Conservation (phyloP, 2,329 filamentous ascomycete genomes). For the Esteya vermicola region DNA sequence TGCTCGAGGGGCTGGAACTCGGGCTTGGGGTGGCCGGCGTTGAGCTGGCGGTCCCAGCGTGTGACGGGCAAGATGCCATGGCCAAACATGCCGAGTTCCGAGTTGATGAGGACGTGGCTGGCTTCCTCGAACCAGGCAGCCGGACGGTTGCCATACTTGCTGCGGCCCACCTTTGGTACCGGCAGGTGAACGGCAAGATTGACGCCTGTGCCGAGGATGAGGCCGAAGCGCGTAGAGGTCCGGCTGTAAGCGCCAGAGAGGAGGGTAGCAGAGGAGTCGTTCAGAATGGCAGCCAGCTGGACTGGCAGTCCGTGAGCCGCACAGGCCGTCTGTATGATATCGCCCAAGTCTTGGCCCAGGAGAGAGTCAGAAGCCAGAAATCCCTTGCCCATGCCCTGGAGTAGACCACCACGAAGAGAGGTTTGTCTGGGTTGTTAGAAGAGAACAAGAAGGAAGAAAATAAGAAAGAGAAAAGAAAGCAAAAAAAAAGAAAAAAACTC, state of each 20-base stretch:
- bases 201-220: conserved; percentile 53
- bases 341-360: conserved; percentile 43
- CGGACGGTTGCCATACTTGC: conserved; percentile 43
- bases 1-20: conserved; percentile 50
- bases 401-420: conserved; percentile 41
- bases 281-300: conserved; percentile 46
- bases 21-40: conserved; percentile 36
- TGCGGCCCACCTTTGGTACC: conserved; percentile 35
- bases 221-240: conserved; percentile 43
- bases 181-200: conserved; percentile 54
- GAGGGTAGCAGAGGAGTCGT: conserved; percentile 53
- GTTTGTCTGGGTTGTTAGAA: conserved; percentile 38
- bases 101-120: conserved; percentile 52
- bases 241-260: conserved; percentile 49
- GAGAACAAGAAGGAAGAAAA: background rate
- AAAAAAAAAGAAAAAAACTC: conserved; percentile 16
- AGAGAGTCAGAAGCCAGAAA: conserved; percentile 45
- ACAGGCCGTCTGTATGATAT: conserved; percentile 42
- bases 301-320: conserved; percentile 34
- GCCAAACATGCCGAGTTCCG: conserved; percentile 54
- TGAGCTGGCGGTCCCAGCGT: conserved; percentile 43
- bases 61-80: conserved; percentile 42
- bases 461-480: background rate
- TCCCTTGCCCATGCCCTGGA: conserved; percentile 52
- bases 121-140: conserved; percentile 41